Evolutionary conservation across 495 filamentous ascomycete genomes (phyloP).

Genomic region (Penicillium mononematosum): DNA sequence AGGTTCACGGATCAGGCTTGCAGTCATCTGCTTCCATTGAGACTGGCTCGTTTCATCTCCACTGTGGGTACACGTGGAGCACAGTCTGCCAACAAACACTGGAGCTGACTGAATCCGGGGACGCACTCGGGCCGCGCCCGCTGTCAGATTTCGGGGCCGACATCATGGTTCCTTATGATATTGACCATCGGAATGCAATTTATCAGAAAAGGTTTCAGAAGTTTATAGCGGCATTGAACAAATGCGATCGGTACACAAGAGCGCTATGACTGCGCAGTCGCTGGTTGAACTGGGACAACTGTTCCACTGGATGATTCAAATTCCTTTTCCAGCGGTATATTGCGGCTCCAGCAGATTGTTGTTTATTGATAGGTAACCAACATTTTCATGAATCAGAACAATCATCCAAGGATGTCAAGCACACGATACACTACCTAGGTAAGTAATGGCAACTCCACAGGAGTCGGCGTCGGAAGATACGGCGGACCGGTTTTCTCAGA

Average conservation of each 20-base stretch:
- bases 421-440: too few relatives aligned
- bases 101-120: neutral
- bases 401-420: too few relatives aligned
- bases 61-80: neutral
- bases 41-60: neutral
- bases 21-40: neutral
- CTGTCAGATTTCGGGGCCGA: neutral
- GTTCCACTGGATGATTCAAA: too few relatives aligned
- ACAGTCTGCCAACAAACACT: neutral
- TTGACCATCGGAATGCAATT: neutral
- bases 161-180: neutral
- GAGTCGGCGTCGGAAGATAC: too few relatives aligned
- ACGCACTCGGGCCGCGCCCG: neutral
- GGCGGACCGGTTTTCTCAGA: neutral
- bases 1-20: neutral
- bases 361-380: neutral
- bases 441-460: too few relatives aligned
- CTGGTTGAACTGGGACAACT: neutral
- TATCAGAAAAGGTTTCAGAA: neutral
- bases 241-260: neutral
- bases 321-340: neutral
- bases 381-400: too few relatives aligned
- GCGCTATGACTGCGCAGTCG: neutral
- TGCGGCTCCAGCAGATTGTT: neutral
- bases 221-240: neutral